Evolutionary conservation across 2,329 filamentous ascomycete species (phyloP).

Genomic region (Chaetomiaceae sp.): DNA sequence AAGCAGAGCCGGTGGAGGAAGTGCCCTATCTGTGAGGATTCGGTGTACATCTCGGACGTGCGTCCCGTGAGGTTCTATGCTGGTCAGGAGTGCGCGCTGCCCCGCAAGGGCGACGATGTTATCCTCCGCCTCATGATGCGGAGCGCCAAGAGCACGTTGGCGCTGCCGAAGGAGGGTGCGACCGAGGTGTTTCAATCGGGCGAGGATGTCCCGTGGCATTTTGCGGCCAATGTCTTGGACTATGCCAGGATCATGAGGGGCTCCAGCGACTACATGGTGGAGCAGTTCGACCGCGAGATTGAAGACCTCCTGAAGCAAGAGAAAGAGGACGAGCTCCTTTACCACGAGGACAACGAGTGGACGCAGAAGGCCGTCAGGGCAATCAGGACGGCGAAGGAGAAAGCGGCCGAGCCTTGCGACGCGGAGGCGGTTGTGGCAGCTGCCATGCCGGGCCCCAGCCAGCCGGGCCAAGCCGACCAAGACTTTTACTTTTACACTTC

Average conservation of each 20-base stretch:
- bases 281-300: slow-evolving; percentile 76
- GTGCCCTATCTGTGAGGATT: slow-evolving; percentile 93
- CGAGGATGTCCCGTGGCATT: slow-evolving; percentile 88
- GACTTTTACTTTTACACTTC: slow-evolving; percentile 85
- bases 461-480: slow-evolving; percentile 33
- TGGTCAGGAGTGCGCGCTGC: slow-evolving; percentile 76
- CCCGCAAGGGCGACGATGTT: slow-evolving; percentile 80
- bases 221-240: slow-evolving; percentile 87
- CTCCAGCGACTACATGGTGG: slow-evolving; percentile 76
- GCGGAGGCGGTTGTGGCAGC: slow-evolving; percentile 13
- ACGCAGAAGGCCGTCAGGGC: slow-evolving; percentile 73
- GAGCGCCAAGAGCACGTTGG: slow-evolving; percentile 73
- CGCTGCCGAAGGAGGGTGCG: slow-evolving; percentile 73
- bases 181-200: slow-evolving; percentile 61
- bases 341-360: slow-evolving; percentile 90
- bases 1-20: slow-evolving; percentile 77
- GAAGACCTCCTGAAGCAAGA: slow-evolving; percentile 68
- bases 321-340: slow-evolving; percentile 83
- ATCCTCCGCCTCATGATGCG: slow-evolving; percentile 81
- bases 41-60: slow-evolving; percentile 84
- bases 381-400: slow-evolving; percentile 71
- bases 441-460: slow-evolving; percentile 9
- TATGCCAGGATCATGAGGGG: slow-evolving; percentile 87
- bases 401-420: slow-evolving; percentile 44
- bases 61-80: slow-evolving; percentile 85